These are phyloP conservation scores for Phytophthora tubulina DNA, from an alignment of 352 stramenopile genomes.

Conservation along the genomic window DNA sequence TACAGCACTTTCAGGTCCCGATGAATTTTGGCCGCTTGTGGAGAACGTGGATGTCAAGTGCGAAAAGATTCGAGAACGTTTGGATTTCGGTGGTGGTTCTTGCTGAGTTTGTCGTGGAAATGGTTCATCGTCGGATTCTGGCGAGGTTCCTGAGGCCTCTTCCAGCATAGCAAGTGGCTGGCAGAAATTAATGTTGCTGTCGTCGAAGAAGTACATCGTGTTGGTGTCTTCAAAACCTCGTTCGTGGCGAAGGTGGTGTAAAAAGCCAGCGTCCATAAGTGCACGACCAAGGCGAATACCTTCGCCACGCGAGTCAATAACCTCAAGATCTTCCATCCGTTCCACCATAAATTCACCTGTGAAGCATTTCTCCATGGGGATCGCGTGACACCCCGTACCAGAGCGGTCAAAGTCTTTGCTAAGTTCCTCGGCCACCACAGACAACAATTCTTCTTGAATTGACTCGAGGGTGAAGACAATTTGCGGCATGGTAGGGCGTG, in stretches of 20 bases:
- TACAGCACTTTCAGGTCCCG: not conserved
- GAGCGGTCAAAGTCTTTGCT: constrained; percentile 50
- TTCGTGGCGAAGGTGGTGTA: constrained; percentile 62
- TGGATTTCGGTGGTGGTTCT: constrained; percentile 6
- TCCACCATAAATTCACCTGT: constrained; percentile 42
- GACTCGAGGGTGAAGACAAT: constrained; percentile 61
- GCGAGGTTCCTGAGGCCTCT: constrained; percentile 26
- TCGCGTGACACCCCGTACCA: constrained; percentile 18
- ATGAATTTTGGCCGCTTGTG: constrained; percentile 18
- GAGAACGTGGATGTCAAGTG: constrained; percentile 44
- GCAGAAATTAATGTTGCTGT: constrained; percentile 50
- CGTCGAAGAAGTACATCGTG: constrained; percentile 65
- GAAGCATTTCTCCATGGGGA: constrained; percentile 42
- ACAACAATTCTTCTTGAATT: constrained; percentile 72
- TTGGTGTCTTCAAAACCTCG: constrained; percentile 45
- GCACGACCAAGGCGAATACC: constrained; percentile 58
- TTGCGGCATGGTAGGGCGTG: constrained; percentile 54
- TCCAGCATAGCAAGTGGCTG: constrained; percentile 56
- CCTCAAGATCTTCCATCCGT: constrained; percentile 48
- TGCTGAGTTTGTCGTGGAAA: constrained; percentile 1
- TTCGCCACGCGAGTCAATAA: constrained; percentile 40
- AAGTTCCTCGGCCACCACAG: constrained; percentile 56
- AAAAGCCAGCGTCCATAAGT: constrained; percentile 68
- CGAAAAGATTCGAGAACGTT: constrained; percentile 32
- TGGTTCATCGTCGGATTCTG: constrained; percentile 40